A percentile compares a stretch with the other conserved stretches of the same genome.
These are phyloP conservation scores for Pistacia vera DNA, from an alignment of 345 rosid genomes.

Conservation along the genomic window DNA sequence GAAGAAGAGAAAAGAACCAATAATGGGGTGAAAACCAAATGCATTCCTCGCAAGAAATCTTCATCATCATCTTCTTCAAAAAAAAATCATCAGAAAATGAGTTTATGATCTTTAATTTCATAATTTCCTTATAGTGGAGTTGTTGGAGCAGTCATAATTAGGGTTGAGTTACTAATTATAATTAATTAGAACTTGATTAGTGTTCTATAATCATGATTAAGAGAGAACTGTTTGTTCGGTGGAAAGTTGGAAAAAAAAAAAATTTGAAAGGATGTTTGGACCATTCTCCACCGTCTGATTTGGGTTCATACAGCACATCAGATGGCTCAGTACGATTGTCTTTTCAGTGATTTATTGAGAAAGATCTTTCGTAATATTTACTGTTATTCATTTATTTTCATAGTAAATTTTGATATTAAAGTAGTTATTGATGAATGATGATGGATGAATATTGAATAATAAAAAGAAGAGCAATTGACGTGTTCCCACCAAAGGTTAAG, in stretches of 20 bases:
- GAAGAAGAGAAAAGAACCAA: constrained; percentile 34
- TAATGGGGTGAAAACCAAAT: constrained; percentile 50
- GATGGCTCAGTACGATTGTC: neutral
- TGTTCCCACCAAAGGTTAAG: too few relatives aligned
- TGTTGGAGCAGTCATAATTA: constrained; percentile 1
- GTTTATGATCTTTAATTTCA: too few relatives aligned
- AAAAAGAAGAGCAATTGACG: too few relatives aligned
- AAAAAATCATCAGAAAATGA: constrained; percentile 40
- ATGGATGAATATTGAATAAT: too few relatives aligned
- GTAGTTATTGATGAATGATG: too few relatives aligned
- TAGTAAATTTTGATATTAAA: too few relatives aligned
- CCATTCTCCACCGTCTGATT: neutral
- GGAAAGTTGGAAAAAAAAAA: neutral
- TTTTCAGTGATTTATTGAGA: neutral
- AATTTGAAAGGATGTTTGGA: neutral
- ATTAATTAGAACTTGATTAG: neutral
- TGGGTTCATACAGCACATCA: neutral
- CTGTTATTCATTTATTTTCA: too few relatives aligned
- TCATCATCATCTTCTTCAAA: constrained; percentile 43
- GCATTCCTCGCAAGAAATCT: constrained; percentile 66
- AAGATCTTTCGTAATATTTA: neutral
- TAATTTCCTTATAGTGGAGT: neutral
- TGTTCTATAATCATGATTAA: neutral
- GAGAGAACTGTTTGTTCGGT: neutral
- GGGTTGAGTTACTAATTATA: neutral